Base-by-base conservation (phyloP, 768 basidiomycete genomes). In the Paxillus ammoniavirescens region DNA sequence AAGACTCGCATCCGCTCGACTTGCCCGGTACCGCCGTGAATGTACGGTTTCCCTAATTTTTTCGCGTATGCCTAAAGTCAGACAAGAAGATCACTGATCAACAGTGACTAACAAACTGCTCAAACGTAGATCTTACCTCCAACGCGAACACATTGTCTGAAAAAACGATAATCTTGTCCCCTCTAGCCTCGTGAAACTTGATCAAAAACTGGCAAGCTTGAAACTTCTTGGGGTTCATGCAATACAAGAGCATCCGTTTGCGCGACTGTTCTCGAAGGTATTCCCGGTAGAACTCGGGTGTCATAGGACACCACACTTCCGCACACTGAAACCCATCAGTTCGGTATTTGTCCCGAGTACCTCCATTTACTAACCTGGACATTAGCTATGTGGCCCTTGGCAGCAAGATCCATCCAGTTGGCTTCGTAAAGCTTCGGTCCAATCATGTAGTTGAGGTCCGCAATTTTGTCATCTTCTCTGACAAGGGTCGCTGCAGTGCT, bases 221-320 rank as follows among this genome's bases (percentile, higher is more conserved):
- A 72, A 99, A 98, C 76, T 99, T 99, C 67, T 91, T 93, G 13
- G 97, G 97, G 66, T 99, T 99, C 97, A 98, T 99, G 80, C 93
- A 98, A 67, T 98, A 98, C 7, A 99, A 77, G 40, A 99, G 78
- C 84, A 97, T 97, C 59, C 91, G 86, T 70, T 96, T 94, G 54
- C 97, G 82, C 33, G 91, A 91, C 67, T 91, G 88, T 69, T 94
- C 91, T 57, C 91, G 80, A 59, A 99, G 81, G 67, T 99, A 99
- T 72, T 99, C 95, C 59, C 92, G 86, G 71, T 98, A 99, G 70
- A 99, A 99, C 68, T 98, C 95, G 5, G 97, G 96, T 17, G 97
- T 96, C 97, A 99, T 98, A 15, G 93, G 92, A 67, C 97, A 99
- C 97, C 97, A 99, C 8, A 99, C 97, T 72, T 99, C 97, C 14